Base-by-base conservation (phyloP, 768 basidiomycete species). In the Hericium alpestre region DNA sequence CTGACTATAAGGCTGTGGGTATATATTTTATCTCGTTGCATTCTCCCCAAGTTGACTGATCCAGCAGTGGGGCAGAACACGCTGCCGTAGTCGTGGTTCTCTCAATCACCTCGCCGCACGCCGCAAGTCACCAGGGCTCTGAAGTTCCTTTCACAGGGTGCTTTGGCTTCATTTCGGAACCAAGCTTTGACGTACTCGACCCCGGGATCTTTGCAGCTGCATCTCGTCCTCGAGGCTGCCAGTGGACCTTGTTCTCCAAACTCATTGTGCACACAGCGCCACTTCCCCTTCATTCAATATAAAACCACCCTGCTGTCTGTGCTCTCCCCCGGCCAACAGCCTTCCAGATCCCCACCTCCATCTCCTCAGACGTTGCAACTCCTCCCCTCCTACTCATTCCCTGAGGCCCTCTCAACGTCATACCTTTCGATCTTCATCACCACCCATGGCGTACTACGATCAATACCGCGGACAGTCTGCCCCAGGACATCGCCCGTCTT, bases 181-280 rank as follows among this genome's bases (percentile, higher is more conserved):
- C 40, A 57, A 58, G 51, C 55, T 51, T 56, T 59, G 54, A 59
- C 60, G 60, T 59, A 53, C 23, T 16, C 9, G 8, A 15, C 51
- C 59, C 59, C 59, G 43, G 54, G 39, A 59, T 48, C 54, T 51
- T 52, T 53, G 20, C 27, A 16, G 54, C 38, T 25, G 54, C 43
- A 15, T 27, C 50, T 20, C n/a, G 25, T 58, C 59, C 59, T 61
- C 60, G 58, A 61, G 60, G 60, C 60, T 41, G 53, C 23, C 53
- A 60, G 48, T 38, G 51, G 54, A 51, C 54, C 60, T 55, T 58
- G 58, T 46, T 20, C 20, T 20, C 43, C 43, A 46, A n/a, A 18
- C 43, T 46, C 43, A 46, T 46, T 46, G 43, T 46, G 16, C 20
- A 46, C 43, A 18, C 6, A 46, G 43, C n/a, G 43, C 43, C 43